Percentiles rank a stretch among this genome's conserved stretches.
These are phyloP conservation scores for Ogataea sp. DNA, from an alignment of 805 yeast genomes.

Conservation along the genomic window DNA sequence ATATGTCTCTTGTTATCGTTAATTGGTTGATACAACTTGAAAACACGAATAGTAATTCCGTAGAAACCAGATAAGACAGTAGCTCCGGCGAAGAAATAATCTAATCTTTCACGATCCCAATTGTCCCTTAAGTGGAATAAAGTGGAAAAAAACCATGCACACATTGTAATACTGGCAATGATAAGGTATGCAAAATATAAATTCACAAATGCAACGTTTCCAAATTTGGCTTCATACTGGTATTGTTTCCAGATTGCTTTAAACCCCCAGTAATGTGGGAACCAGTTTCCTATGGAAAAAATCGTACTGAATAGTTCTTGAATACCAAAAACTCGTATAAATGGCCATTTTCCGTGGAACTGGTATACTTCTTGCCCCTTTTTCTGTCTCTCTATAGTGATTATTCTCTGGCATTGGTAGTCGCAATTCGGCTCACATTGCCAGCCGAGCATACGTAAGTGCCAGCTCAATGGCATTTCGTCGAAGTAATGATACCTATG, in stretches of 20 bases:
- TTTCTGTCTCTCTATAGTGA: constrained; percentile 48
- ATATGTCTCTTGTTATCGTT: constrained; percentile 20
- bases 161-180: constrained; percentile 58
- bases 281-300: constrained; percentile 65
- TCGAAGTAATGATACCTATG: constrained; percentile 29
- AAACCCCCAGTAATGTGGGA: constrained; percentile 53
- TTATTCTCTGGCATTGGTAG: constrained; percentile 78
- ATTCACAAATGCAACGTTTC: constrained; percentile 16
- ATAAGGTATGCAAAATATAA: constrained; percentile 32
- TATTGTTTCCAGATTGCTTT: constrained; percentile 21
- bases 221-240: constrained; percentile 9
- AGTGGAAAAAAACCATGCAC: constrained; percentile 84
- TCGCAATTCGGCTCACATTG: constrained; percentile 78
- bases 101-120: constrained; percentile 71
- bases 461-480: constrained; percentile 30
- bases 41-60: constrained; percentile 52
- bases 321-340: constrained; percentile 61
- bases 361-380: constrained; percentile 56
- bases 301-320: constrained; percentile 80
- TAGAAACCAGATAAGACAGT: constrained; percentile 79
- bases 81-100: constrained; percentile 88
- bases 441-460: constrained; percentile 53
- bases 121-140: constrained; percentile 86
- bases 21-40: constrained; percentile 42
- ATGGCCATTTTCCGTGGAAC: constrained; percentile 99